Conservation (phyloP, 2,329 filamentous ascomycete genomes). For the Ceratocystis cubensis region DNA sequence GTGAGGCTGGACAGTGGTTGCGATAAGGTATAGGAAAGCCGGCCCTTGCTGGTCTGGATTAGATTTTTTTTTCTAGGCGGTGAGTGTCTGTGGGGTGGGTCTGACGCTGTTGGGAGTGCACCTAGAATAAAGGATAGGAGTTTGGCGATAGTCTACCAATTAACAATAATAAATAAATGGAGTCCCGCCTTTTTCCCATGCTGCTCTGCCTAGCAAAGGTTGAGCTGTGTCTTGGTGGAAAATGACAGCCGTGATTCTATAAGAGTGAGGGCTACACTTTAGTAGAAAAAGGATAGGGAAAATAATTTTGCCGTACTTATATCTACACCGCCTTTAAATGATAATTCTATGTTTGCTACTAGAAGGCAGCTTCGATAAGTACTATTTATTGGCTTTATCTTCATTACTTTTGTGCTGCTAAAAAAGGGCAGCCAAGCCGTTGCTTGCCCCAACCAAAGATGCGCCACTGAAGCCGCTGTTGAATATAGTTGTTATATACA, state of each 20-base stretch:
- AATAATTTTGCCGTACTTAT: constrained; percentile 11
- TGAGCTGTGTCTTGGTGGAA: background rate
- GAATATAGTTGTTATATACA: background rate
- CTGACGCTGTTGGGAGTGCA: background rate
- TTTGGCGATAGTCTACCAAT: background rate
- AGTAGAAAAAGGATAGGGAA: background rate
- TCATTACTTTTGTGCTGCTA: too few species aligned
- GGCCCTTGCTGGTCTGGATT: background rate
- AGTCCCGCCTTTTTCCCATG: background rate
- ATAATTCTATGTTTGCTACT: background rate
- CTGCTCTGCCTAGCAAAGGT: constrained; percentile 4
- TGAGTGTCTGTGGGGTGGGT: background rate
- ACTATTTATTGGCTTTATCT: too few species aligned
- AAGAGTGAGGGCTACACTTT: background rate
- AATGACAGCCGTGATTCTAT: constrained; percentile 3
- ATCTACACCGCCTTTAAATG: constrained; percentile 10
- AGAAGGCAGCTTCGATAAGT: too few species aligned
- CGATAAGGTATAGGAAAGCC: background rate
- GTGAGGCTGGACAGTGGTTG: background rate
- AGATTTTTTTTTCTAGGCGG: constrained; percentile 12
- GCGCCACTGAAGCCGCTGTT: background rate
- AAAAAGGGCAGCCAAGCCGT: background rate
- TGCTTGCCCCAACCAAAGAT: background rate
- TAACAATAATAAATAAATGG: background rate
- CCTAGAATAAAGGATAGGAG: background rate